Conservation (phyloP, 2,329 filamentous ascomycete genomes). For the Xylaria sp. region DNA sequence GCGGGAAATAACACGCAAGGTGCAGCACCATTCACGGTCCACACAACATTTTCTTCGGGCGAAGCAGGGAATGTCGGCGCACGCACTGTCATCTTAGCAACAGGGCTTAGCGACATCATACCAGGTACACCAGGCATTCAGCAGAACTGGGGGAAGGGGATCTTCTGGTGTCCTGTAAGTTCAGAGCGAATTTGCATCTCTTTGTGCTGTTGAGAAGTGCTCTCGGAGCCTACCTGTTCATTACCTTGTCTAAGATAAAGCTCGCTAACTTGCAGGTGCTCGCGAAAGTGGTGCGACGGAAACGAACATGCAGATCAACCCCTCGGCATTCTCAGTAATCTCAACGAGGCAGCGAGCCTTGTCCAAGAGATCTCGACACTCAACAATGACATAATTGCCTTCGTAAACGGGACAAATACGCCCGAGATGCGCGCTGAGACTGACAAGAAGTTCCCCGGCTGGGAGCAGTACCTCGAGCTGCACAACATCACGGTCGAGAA, state of each 20-base stretch:
- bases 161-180: constrained; percentile 67
- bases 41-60: constrained; percentile 47
- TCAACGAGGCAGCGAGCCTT: constrained; percentile 57
- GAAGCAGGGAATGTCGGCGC: constrained; percentile 54
- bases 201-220: not conserved
- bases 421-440: constrained; percentile 54
- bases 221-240: not conserved
- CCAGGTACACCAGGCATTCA: constrained; percentile 64
- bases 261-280: constrained; percentile 5
- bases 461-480: constrained; percentile 60
- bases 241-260: not conserved
- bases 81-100: constrained; percentile 67
- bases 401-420: constrained; percentile 70
- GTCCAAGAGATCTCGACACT: constrained; percentile 65
- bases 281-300: constrained; percentile 67
- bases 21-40: constrained; percentile 55
- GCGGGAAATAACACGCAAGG: constrained; percentile 38
- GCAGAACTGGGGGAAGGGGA: constrained; percentile 68
- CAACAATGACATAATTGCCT: constrained; percentile 65
- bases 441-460: constrained; percentile 56
- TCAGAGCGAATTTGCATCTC: accelerated
- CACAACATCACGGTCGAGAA: constrained; percentile 67
- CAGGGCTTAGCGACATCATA: constrained; percentile 66
- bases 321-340: constrained; percentile 63
- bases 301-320: constrained; percentile 69